Conservation (phyloP, 192 early-diverging fungal genomes). For the Fimicolochytrium jonesii region DNA sequence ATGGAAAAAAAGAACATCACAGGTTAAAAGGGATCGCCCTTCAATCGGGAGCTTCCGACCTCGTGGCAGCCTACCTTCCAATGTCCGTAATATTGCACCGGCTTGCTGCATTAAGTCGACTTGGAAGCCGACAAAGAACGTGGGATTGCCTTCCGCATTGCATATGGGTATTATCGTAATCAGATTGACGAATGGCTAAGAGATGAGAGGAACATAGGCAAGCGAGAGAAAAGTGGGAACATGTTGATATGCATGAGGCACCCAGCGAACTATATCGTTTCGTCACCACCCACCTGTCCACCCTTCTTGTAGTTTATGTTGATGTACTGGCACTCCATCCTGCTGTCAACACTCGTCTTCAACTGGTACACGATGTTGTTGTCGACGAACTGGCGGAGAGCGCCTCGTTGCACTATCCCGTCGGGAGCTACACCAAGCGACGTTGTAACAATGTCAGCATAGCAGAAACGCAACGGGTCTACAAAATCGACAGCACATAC, state of each 20-base stretch:
- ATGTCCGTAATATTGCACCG: constrained; percentile 48
- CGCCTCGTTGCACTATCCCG: constrained; percentile 48
- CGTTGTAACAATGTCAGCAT: neutral
- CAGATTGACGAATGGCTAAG: constrained; percentile 57
- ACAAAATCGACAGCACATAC: too few species aligned
- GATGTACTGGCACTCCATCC: constrained; percentile 54
- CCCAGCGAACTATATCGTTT: too few species aligned
- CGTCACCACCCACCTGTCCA: constrained; percentile 59
- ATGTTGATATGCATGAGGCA: too few species aligned
- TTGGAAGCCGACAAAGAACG: constrained; percentile 60
- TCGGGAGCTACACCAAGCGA: constrained; percentile 27
- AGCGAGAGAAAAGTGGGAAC: neutral
- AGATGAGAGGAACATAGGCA: neutral
- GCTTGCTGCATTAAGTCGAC: constrained; percentile 62
- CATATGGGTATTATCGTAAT: constrained; percentile 60
- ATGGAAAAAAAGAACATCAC: neutral
- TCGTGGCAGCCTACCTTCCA: too few species aligned
- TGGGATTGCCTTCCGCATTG: constrained; percentile 24
- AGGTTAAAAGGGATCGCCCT: neutral
- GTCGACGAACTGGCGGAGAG: constrained; percentile 49
- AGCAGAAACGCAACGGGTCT: too few species aligned
- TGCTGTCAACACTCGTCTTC: constrained; percentile 40
- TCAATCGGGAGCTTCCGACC: too few species aligned
- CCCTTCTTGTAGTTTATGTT: constrained; percentile 63
- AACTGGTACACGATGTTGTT: constrained; percentile 52